Conservation (phyloP, 495 filamentous ascomycete species). For the Penicillium odoratum region DNA sequence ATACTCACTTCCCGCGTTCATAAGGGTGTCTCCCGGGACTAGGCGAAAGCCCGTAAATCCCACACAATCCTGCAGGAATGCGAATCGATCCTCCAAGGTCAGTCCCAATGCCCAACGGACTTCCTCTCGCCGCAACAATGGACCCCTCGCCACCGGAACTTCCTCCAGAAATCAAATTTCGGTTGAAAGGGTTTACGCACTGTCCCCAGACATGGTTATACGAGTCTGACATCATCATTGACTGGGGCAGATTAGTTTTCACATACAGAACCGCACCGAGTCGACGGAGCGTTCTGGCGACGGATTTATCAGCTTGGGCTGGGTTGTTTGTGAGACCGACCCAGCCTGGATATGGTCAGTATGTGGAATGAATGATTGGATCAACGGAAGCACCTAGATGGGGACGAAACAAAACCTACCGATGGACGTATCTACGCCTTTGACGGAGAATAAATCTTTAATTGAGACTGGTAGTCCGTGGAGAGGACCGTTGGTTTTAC, state of each 20-base stretch:
- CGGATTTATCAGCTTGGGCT: constrained; percentile 27
- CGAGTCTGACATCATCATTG: constrained; percentile 60
- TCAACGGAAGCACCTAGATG: no score
- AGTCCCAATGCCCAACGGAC: constrained; percentile 64
- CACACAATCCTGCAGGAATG: constrained; percentile 62
- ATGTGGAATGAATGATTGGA: neutral
- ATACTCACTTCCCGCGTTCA: constrained; percentile 41
- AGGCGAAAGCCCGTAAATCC: constrained; percentile 65
- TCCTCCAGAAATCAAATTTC: constrained; percentile 55
- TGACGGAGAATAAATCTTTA: constrained; percentile 65
- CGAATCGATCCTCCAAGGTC: constrained; percentile 71
- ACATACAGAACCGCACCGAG: constrained; percentile 57
- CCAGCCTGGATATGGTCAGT: constrained; percentile 26
- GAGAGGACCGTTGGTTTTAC: constrained; percentile 56
- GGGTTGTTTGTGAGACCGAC: constrained; percentile 38
- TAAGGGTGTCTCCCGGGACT: constrained; percentile 59
- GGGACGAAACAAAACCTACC: constrained; percentile 21
- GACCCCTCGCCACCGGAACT: constrained; percentile 68
- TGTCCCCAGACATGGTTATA: constrained; percentile 47
- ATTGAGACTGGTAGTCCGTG: constrained; percentile 69
- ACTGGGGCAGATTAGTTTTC: constrained; percentile 63
- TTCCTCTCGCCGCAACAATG: constrained; percentile 58
- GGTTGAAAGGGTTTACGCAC: constrained; percentile 60
- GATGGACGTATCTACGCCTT: constrained; percentile 52
- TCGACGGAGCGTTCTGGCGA: constrained; percentile 31